Evolutionary conservation across 2,329 filamentous ascomycete genomes (phyloP), one percentile per base, ranked within the genome.

Genomic region (Rutstroemia sp.): DNA sequence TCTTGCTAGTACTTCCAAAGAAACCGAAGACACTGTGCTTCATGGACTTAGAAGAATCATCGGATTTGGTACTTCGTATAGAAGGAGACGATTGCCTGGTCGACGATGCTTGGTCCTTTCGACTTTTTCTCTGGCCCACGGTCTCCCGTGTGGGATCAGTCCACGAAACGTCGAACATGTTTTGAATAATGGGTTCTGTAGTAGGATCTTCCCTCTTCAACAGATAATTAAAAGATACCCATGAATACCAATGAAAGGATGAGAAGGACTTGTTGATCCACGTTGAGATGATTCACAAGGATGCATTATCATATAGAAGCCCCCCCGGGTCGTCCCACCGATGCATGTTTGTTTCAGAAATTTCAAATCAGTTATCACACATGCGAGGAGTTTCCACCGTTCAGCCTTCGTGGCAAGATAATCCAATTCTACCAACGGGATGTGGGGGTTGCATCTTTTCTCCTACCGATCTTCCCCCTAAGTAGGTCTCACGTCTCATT

Each of bases 81-180:
- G 53, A 55, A 2, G 53, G 53, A 14, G 52, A 54, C 8, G 52
- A 54, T 41, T 16, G 34, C 17, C 52, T 42, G 12, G 52, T 44
- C n/a, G 41, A 21, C 23, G 44, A 51, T 8, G 25, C 39, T 62
- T 62, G 59, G 34, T 63, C 63, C 51, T 68, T 69, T 25, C 67
- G 63, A 50, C 23, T 54, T 47, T 65, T 68, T 6, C 64, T 63
- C 54, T 69, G 65, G 12, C 62, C 66, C 41, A 69, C 63, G 19
- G 67, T 69, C 48, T 69, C 67, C 56, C 64, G 57, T 30, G 57
- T 49, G 21, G 67, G 64, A 54, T 69, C 67, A 7, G 60, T 61
- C 65, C 67, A 69, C 42, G 65, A 63, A 48, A 67, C 64, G 53
- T 69, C 67, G 55, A 69, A 69, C 68, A 69, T 69, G 14, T 17